Evolutionary conservation across 192 early-diverging fungal genomes (phyloP), one percentile per base, ranked within the genome.

Genomic region (Pilobolus umbonatus): DNA sequence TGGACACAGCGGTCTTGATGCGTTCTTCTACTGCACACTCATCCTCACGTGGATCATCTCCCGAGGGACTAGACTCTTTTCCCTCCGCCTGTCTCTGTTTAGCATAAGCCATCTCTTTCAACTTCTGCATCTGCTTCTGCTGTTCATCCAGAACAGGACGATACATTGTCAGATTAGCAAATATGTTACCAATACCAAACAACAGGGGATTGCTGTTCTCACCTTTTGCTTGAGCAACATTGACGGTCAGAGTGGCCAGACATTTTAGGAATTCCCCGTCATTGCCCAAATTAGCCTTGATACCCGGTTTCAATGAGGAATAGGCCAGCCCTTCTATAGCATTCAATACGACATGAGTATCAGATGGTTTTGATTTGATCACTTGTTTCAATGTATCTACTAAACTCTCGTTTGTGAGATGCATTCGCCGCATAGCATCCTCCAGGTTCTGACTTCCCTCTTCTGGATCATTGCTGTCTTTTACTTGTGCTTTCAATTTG

Each of bases 301-400:
- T 71, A 30, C 49, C 40, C 0, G 86, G 76, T 42, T 84, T 73
- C 15, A 91, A 74, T 42, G 85, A 84, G 19, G 93, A 73, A 58
- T 93, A 98, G 9, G 89, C 85, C 6, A 98, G 72, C 1, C 88
- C 85, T 67, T 98, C 95, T 1, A 88, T 72, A 5, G 86, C 88
- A 32, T 79, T 75, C 22, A 77, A 43, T 8, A 76, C 61, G 6
- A 78, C 72, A 10, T 59, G 58, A 0, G 46, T 36, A 43, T 64
- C 68, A 1, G 62, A 51, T 24, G 70, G 55, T 21, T 62, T 51
- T 24, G 72, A 57, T 22, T 77, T 77, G 7, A 90, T 51, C n/a
- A 76, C 65, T 14, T 55, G 57, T 24, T 75, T 76, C 59, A 91
- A 85, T 17, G 77, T 59, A 34, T 78, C 80, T 1, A 75, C 77